Evolutionary conservation across 768 basidiomycete species (phyloP).

Genomic region (Dacryopinax spathularia): DNA sequence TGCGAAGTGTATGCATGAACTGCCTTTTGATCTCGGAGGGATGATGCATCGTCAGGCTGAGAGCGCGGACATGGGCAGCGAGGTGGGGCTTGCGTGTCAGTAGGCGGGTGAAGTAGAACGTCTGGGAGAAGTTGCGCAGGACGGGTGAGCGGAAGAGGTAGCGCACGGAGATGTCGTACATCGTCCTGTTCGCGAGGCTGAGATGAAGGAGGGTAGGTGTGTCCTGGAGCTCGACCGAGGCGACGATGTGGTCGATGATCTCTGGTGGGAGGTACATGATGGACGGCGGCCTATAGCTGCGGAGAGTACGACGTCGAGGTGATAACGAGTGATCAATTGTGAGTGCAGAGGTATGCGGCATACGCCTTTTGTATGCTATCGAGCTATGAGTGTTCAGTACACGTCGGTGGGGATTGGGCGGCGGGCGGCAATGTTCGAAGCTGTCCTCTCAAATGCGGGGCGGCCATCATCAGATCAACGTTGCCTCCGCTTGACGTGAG

Average conservation of each 20-base stretch:
- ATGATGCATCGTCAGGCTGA: neutral
- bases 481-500: too few species aligned
- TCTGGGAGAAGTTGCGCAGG: neutral
- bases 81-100: neutral
- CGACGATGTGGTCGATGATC: neutral
- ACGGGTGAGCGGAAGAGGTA: neutral
- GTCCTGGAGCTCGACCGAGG: neutral
- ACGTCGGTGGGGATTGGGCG: too few species aligned
- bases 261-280: neutral
- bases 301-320: too few species aligned
- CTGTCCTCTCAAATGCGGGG: too few species aligned
- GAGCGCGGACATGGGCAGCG: neutral
- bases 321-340: too few species aligned
- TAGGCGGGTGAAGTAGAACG: neutral
- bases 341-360: too few species aligned
- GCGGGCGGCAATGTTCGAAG: too few species aligned
- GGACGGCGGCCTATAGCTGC: too few species aligned
- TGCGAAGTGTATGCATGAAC: neutral
- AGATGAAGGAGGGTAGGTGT: neutral
- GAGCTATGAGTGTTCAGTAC: too few species aligned
- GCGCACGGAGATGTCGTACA: neutral
- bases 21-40: neutral
- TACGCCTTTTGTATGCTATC: too few species aligned
- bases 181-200: neutral
- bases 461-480: too few species aligned